These are phyloP conservation scores for Acidiella bohemica DNA, from an alignment of 495 filamentous ascomycete species.

Conservation along the genomic window DNA sequence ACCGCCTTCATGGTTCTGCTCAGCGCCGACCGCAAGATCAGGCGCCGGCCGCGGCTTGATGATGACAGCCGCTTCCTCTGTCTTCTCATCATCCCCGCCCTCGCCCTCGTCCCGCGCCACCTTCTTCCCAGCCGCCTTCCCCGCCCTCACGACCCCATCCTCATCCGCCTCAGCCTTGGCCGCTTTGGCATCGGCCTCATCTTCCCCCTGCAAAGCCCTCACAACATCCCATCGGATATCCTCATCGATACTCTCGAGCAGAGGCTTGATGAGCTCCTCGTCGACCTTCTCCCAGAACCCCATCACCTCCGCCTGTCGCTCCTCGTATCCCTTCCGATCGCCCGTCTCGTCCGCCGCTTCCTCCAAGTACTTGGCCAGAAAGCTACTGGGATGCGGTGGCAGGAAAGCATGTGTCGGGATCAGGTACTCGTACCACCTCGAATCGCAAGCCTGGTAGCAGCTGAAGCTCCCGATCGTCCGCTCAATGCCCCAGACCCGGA, in stretches of 20 bases:
- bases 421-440: slow-evolving; percentile 88
- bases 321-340: slow-evolving; percentile 50
- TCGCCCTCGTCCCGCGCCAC: not conserved
- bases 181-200: slow-evolving; percentile 17
- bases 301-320: slow-evolving; percentile 61
- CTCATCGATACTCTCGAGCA: slow-evolving; percentile 44
- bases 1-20: not conserved
- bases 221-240: slow-evolving; percentile 30
- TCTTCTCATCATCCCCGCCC: slow-evolving; percentile 5
- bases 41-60: slow-evolving; percentile 4
- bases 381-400: slow-evolving; percentile 79
- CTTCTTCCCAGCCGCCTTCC: not conserved
- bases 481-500: slow-evolving; percentile 85
- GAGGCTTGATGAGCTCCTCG: slow-evolving; percentile 58
- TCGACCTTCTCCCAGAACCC: slow-evolving; percentile 71
- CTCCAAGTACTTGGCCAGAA: slow-evolving; percentile 62
- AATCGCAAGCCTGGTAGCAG: slow-evolving; percentile 84
- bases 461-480: slow-evolving; percentile 75
- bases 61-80: slow-evolving; percentile 15
- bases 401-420: slow-evolving; percentile 83
- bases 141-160: slow-evolving; percentile 4
- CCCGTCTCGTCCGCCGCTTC: slow-evolving; percentile 58
- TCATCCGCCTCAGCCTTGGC: slow-evolving; percentile 22
- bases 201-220: slow-evolving; percentile 28
- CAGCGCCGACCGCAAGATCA: not conserved